Base-by-base conservation (phyloP, 2,329 filamentous ascomycete species). In the Saccharata proteae region DNA sequence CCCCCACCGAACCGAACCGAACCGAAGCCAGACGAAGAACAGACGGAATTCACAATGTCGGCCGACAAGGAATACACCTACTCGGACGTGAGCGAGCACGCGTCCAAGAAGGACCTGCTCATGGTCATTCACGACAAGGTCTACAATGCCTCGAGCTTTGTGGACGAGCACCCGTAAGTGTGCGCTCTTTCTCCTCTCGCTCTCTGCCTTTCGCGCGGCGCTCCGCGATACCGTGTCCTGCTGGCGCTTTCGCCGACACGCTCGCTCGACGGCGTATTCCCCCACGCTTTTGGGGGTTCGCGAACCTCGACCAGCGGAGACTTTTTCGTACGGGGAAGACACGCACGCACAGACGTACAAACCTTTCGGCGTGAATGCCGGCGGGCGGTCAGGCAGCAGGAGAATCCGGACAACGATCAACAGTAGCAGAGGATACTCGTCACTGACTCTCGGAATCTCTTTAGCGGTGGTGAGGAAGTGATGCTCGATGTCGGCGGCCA, bases 391-490 rank as follows among this genome's bases (percentile, higher is more conserved):
- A n/a, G n/a, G n/a, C n/a, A n/a, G n/a, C n/a, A n/a, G n/a, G n/a
- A n/a, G n/a, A n/a, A n/a, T n/a, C n/a, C n/a, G n/a, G n/a, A n/a
- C n/a, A n/a, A n/a, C n/a, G n/a, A n/a, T n/a, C n/a, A n/a, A n/a
- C n/a, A n/a, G n/a, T n/a, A n/a, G n/a, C n/a, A n/a, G n/a, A n/a
- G n/a, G n/a, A n/a, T n/a, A n/a, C n/a, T n/a, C n/a, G 8, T 22
- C 8, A 22, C 20, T n/a, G 8, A 22, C n/a, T 22, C 8, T 22
- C n/a, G 8, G 20, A 22, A 8, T 22, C 8, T 15, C 13, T 21
- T 43, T 53, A 96, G 90, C 49, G 90, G 90, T 68, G 90, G 90
- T 65, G 90, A 98, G 66, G 90, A 98, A 67, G 90, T 98, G 47
- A 68, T 98, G 41, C 79, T 98, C 46, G 90, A 98, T 47, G 86